A percentile compares a stretch with the other conserved stretches of the same genome.
phyloP scores from a whole-genome alignment of 176 grass and related monocot species.

The Avena eriantha region DNA sequence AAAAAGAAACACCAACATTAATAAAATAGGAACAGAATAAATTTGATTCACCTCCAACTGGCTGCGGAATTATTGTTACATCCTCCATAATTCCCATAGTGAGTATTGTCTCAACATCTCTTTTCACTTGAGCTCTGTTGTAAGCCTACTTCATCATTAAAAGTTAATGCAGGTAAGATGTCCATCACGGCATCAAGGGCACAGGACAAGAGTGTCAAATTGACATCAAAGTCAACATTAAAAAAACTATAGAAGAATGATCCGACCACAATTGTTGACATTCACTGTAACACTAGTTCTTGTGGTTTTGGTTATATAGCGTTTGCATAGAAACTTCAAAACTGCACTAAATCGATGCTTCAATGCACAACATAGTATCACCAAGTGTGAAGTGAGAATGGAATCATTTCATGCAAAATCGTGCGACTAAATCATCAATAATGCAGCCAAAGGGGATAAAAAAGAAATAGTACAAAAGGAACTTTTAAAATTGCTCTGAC shows the following conservation, averaged over 20 bases:
- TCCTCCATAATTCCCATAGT: constrained; percentile 99
- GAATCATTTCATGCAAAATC: constrained; percentile 7
- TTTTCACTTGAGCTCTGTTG: constrained; percentile 89
- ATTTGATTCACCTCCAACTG: constrained; percentile 68
- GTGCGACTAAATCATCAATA: constrained; percentile 33
- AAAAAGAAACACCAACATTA: background rate
- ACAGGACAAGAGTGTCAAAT: background rate
- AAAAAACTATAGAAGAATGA: constrained; percentile 17
- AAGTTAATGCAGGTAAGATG: constrained; percentile 27
- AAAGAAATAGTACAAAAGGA: constrained; percentile 21
- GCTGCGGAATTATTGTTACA: constrained; percentile 93
- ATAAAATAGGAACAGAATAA: constrained; percentile 42
- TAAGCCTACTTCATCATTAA: constrained; percentile 72
- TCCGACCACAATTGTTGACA: background rate
- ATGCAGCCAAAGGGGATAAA: constrained; percentile 12
- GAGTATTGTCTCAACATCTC: constrained; percentile 96
- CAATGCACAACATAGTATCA: background rate
- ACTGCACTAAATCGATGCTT: background rate
- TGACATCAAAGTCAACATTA: background rate
- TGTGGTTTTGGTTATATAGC: background rate
- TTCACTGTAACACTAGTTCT: background rate
- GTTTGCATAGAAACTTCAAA: constrained; percentile 34
- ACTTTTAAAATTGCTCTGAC: constrained; percentile 54
- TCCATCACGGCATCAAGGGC: constrained; percentile 11
- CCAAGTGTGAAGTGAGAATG: constrained; percentile 13